Percentiles rank a stretch among this genome's conserved stretches.
phyloP scores from a whole-genome alignment of 345 rosid species.

The Geranium brycei region DNA sequence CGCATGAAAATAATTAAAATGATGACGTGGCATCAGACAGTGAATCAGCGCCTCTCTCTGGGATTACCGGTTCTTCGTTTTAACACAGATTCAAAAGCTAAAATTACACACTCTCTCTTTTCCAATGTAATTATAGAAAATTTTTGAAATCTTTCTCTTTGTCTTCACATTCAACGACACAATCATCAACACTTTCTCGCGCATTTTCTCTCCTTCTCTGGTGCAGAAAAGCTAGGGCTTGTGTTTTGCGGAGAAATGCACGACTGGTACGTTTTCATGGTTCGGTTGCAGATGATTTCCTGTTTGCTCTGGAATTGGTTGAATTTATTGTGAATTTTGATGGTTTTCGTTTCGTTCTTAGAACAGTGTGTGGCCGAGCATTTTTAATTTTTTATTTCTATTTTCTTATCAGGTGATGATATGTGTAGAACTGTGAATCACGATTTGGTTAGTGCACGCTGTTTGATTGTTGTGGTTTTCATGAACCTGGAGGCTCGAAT shows the following conservation, averaged over 20 bases:
- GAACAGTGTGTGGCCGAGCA: background rate
- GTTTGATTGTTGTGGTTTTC: background rate
- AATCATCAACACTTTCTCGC: background rate
- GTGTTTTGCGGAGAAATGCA: background rate
- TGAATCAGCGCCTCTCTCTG: too few relatives aligned
- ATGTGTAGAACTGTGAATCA: background rate
- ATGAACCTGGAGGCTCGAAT: background rate
- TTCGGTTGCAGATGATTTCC: background rate
- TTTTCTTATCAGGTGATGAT: background rate
- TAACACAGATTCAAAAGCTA: too few relatives aligned
- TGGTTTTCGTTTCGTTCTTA: background rate
- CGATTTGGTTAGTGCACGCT: too few relatives aligned
- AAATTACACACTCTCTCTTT: too few relatives aligned
- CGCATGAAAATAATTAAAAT: too few relatives aligned
- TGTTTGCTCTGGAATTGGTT: background rate
- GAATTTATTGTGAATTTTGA: background rate
- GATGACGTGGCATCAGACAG: too few relatives aligned
- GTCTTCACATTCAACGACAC: too few relatives aligned
- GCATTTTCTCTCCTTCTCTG: background rate
- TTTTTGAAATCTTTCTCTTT: too few relatives aligned
- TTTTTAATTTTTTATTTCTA: background rate
- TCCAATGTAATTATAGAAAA: too few relatives aligned
- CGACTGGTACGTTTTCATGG: background rate
- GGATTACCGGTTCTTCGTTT: too few relatives aligned
- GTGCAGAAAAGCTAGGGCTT: background rate